Evolutionary conservation across 441 rosid genomes (phyloP), one percentile per base, ranked within the genome.

Genomic region (Croton laevigatus): DNA sequence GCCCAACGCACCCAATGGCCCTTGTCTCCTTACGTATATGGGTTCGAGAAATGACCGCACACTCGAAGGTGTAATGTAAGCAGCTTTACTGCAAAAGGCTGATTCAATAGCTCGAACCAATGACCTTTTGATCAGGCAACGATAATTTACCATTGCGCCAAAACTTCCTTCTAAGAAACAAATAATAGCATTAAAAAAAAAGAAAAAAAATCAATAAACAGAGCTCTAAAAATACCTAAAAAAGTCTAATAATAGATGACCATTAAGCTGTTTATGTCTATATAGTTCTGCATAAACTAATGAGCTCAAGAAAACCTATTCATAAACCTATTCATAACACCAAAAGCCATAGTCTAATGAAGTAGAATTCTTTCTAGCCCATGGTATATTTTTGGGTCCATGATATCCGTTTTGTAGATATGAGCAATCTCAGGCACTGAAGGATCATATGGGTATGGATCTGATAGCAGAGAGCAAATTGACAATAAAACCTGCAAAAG

Each of bases 361-460:
- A 59, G 19, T 52, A 49, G 20, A 22, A 17, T 38, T 3, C 8
- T 27, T 37, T 37, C 40, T 37, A 37, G 40, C 40, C 40, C 40
- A 37, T 37, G 6, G 40, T 6, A 37, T 37, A 37, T 37, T 37
- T 37, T 6, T 37, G 6, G 40, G 4, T 37, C 88, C 89, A 88
- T 69, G 84, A 75, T 80, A 37, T 37, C 40, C 40, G 40, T 37
- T 6, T 37, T 37, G 6, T 37, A 37, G 40, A 37, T 6, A 37
- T 37, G 40, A 37, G 40, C 40, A 37, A 37, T 37, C 40, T 37
- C 40, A 37, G 40, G 40, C 40, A 37, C 40, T 37, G 6, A 37
- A 37, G 89, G 93, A 72, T 88, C 90, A 53, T 88, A 83, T 3
- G 91, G 91, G 71, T 87, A 86, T 40, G 94, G 94, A 58, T 88